A percentile compares a stretch with the other conserved stretches of the same genome.
Evolutionary conservation across 805 yeast species (phyloP).

Genomic region (Ogataea ramenticola): DNA sequence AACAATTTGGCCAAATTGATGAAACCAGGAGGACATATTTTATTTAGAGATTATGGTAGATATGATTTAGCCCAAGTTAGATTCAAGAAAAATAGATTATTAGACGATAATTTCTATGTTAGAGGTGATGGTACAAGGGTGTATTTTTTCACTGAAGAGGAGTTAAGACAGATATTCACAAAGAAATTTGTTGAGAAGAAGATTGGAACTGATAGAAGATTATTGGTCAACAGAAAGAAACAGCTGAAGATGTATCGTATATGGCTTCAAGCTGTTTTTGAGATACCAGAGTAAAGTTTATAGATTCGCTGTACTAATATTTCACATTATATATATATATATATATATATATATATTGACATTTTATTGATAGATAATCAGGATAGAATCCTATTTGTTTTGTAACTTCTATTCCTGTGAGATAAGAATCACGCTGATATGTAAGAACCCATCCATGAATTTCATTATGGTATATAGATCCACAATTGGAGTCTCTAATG

Average conservation of each 20-base stretch:
- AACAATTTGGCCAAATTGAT: conserved; percentile 59
- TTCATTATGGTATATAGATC: conserved; percentile 38
- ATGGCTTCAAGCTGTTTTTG: conserved; percentile 93
- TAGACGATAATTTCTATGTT: conserved; percentile 91
- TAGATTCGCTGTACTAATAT: too few relatives aligned
- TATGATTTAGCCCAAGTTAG: conserved; percentile 94
- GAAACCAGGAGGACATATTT: conserved; percentile 88
- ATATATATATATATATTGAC: background rate
- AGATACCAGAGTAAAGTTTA: conserved; percentile 15
- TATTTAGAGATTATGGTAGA: conserved; percentile 92
- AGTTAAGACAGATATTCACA: conserved; percentile 67
- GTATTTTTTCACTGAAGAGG: conserved; percentile 94
- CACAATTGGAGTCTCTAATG: conserved; percentile 34
- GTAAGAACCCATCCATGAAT: conserved; percentile 62
- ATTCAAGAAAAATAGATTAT: conserved; percentile 77
- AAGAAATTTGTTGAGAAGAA: conserved; percentile 56
- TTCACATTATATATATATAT: too few relatives aligned
- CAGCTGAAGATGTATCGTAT: conserved; percentile 92
- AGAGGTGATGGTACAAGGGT: conserved; percentile 98
- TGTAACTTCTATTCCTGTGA: too few relatives aligned
- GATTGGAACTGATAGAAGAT: conserved; percentile 85
- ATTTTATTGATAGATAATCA: background rate
- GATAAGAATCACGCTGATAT: conserved; percentile 38
- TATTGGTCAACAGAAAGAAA: conserved; percentile 87
- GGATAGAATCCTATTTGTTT: too few relatives aligned